phyloP scores from a whole-genome alignment of 2,329 filamentous ascomycete genomes.

The Aureobasidium leucospermi region DNA sequence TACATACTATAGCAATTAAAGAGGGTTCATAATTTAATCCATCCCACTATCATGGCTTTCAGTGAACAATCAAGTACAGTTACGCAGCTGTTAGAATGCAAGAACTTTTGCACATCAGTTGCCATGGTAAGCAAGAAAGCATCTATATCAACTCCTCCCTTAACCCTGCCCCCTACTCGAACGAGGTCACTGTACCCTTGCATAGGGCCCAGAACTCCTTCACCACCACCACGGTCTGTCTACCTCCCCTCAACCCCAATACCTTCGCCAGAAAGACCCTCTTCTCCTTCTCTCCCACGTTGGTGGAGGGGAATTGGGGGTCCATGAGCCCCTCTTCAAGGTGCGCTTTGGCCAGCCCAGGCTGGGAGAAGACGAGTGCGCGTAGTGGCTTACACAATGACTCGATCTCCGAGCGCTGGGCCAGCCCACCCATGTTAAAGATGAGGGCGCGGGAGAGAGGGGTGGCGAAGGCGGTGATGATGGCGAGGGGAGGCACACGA shows the following conservation, averaged over 20 bases:
- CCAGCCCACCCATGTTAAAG: conserved; percentile 60
- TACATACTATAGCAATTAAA: too few species aligned
- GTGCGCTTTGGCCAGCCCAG: conserved; percentile 22
- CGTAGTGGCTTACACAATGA: conserved; percentile 63
- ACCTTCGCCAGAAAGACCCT: conserved; percentile 59
- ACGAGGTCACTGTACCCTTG: conserved; percentile 36
- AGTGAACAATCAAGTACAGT: too few species aligned
- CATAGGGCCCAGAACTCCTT: conserved; percentile 67
- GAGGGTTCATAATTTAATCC: too few species aligned
- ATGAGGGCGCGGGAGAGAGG: conserved; percentile 53
- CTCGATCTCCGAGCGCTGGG: conserved; percentile 64
- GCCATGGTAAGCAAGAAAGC: too few species aligned
- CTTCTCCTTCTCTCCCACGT: conserved; percentile 54
- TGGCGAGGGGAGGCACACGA: conserved; percentile 19
- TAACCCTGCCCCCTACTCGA: not conserved
- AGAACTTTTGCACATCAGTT: too few species aligned
- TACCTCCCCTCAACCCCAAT: conserved; percentile 56
- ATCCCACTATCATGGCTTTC: too few species aligned
- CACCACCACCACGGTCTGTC: conserved; percentile 59
- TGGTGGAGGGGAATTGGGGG: conserved; percentile 45
- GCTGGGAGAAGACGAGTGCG: conserved; percentile 42
- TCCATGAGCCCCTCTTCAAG: conserved; percentile 52
- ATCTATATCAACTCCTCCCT: too few species aligned
- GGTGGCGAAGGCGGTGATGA: conserved; percentile 55
- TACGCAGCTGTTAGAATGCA: too few species aligned